Evolutionary conservation across 129 eudicot genomes (phyloP).

Genomic region (Chrysanthemum makinoi): DNA sequence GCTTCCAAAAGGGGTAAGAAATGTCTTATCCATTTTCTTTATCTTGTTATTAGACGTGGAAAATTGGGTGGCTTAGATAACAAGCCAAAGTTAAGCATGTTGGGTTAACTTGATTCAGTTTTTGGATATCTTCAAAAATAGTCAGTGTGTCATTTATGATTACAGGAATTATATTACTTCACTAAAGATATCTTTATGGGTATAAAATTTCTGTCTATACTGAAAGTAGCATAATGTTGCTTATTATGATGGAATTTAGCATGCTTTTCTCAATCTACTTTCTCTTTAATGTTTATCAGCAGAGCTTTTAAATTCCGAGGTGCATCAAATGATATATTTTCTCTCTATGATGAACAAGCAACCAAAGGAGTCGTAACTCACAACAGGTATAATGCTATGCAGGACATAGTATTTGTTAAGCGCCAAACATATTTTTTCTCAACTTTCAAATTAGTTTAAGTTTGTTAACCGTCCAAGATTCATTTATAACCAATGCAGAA

Average conservation of each 20-base stretch:
- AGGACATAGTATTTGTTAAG: no score
- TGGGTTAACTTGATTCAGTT: no score
- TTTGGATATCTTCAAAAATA: no score
- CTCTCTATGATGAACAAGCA: constrained; percentile 76
- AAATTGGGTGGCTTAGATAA: no score
- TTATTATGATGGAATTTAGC: constrained; percentile 4
- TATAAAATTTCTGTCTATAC: neutral
- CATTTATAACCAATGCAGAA: neutral
- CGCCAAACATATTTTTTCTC: no score
- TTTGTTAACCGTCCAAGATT: neutral
- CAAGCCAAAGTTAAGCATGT: no score
- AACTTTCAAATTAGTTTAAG: constrained; percentile 7
- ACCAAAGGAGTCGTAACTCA: constrained; percentile 93
- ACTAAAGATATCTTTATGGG: no score
- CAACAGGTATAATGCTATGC: constrained; percentile 65
- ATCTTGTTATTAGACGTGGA: neutral
- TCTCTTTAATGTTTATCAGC: constrained; percentile 42
- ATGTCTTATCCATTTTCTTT: neutral
- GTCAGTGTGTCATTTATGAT: no score
- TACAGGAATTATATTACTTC: no score
- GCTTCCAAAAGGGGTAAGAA: constrained; percentile 92
- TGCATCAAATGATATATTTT: constrained; percentile 85
- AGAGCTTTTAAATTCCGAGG: constrained; percentile 98
- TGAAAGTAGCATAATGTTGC: neutral
- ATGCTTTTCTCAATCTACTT: constrained; percentile 5